Percentiles rank a stretch among this genome's conserved stretches.
phyloP scores from a whole-genome alignment of 306 rosid species.

The Lathyrus tuberosus region DNA sequence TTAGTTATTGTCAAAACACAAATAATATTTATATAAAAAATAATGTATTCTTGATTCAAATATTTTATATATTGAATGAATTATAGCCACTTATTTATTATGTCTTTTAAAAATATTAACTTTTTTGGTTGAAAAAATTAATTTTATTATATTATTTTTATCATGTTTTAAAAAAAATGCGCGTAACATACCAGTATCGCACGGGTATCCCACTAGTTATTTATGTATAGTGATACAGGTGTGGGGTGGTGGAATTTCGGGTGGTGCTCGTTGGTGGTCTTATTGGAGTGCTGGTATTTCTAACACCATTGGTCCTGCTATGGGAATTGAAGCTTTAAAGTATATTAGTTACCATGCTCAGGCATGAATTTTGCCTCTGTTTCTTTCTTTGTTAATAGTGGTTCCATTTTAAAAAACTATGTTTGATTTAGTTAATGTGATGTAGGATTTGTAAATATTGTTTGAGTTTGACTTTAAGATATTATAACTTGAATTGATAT shows the following conservation, averaged over 20 bases:
- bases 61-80: too few relatives aligned
- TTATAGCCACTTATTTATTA: too few relatives aligned
- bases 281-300: slow-evolving; percentile 98
- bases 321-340: slow-evolving; percentile 98
- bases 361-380: slow-evolving; percentile 46
- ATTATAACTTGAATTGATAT: slow-evolving; percentile 5
- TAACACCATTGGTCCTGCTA: slow-evolving; percentile 97
- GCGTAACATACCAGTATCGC: too few relatives aligned
- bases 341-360: slow-evolving; percentile 98
- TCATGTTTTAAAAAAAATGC: too few relatives aligned
- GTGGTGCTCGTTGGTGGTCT: slow-evolving; percentile 89
- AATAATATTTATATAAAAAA: too few relatives aligned
- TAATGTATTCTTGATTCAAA: too few relatives aligned
- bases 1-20: too few relatives aligned
- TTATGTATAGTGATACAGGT: slow-evolving; percentile 72
- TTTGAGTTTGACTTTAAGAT: too few relatives aligned
- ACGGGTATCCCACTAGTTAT: too few relatives aligned
- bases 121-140: too few relatives aligned
- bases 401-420: not conserved
- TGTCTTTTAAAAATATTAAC: too few relatives aligned
- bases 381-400: not conserved
- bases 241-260: slow-evolving; percentile 63
- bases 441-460: slow-evolving; percentile 1
- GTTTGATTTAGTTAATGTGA: not conserved
- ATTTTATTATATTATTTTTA: too few relatives aligned